phyloP scores from a whole-genome alignment of 176 grass and related monocot genomes.

The Oryza officinalis region DNA sequence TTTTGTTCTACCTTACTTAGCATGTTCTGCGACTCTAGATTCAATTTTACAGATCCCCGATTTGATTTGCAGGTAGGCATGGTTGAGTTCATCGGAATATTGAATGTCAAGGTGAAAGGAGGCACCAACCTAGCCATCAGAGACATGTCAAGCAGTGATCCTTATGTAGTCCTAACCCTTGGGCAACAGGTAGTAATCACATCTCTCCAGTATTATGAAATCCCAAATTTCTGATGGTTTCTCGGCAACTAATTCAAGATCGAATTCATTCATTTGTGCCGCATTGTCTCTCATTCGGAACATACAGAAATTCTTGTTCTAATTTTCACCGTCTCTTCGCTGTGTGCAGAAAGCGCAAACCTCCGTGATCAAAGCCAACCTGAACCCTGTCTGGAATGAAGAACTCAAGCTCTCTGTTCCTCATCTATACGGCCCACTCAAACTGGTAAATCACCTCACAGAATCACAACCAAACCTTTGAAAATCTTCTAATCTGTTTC shows the following conservation, averaged over 20 bases:
- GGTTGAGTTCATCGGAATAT: conserved; percentile 68
- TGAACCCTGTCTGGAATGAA: conserved; percentile 91
- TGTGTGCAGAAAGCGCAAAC: conserved; percentile 63
- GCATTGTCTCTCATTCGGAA: neutral
- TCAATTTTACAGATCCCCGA: neutral
- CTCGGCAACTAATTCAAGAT: neutral
- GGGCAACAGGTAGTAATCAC: conserved; percentile 65
- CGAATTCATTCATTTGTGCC: neutral
- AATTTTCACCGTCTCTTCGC: conserved; percentile 1
- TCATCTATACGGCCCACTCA: conserved; percentile 51
- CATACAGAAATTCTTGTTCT: neutral
- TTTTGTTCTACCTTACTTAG: neutral
- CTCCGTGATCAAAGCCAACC: conserved; percentile 57
- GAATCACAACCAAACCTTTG: neutral
- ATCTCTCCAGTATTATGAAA: neutral
- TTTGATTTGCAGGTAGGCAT: conserved; percentile 45
- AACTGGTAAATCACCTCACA: conserved; percentile 52
- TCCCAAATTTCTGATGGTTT: neutral
- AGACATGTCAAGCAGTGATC: conserved; percentile 77
- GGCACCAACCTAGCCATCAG: conserved; percentile 75
- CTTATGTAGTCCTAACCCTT: conserved; percentile 69
- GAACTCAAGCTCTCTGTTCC: conserved; percentile 79
- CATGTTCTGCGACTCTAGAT: neutral
- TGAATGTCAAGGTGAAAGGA: conserved; percentile 71
- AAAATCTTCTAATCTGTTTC: neutral